Conservation (phyloP, 2,329 filamentous ascomycete species). For the Lecanosticta acicola region DNA sequence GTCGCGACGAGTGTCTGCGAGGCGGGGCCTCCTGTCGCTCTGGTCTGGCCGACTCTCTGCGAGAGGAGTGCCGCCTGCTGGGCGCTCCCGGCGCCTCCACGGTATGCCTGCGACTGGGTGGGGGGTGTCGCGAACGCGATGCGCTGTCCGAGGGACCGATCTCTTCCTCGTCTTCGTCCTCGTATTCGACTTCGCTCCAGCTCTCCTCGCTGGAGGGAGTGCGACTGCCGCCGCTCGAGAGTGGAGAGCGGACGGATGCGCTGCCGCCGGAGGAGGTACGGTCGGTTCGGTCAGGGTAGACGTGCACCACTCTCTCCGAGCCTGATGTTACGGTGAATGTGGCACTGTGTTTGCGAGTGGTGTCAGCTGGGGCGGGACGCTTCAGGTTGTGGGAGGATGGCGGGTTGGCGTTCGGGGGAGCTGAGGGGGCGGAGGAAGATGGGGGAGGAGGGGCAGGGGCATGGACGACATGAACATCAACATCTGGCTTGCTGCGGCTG, state of each 20-base stretch:
- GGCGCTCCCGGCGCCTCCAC: conserved; percentile 33
- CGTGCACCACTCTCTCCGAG: conserved; percentile 23
- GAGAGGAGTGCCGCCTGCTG: conserved; percentile 36
- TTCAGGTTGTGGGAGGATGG: neutral
- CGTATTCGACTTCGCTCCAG: conserved; percentile 23
- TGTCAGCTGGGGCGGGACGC: conserved; percentile 15
- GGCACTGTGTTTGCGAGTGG: conserved; percentile 15
- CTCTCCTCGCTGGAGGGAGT: conserved; percentile 27
- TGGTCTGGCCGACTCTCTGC: conserved; percentile 21
- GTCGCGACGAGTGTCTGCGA: conserved; percentile 22
- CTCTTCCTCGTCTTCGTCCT: conserved; percentile 29
- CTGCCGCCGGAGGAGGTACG: conserved; percentile 28
- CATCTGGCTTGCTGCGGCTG: conserved; percentile 10
- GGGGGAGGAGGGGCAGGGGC: conserved; percentile 1
- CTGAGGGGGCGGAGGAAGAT: conserved; percentile 1
- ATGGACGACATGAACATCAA: too few species aligned
- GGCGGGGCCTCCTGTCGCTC: conserved; percentile 21
- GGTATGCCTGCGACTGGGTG: conserved; percentile 30
- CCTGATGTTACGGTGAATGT: conserved; percentile 21
- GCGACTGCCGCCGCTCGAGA: conserved; percentile 25
- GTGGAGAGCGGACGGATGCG: conserved; percentile 27
- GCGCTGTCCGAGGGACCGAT: conserved; percentile 48
- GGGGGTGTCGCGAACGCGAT: conserved; percentile 36
- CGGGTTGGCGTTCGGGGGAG: conserved; percentile 8
- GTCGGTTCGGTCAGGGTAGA: conserved; percentile 18